Evolutionary conservation across 768 basidiomycete genomes (phyloP).

Genomic region (Lactarius sp.): DNA sequence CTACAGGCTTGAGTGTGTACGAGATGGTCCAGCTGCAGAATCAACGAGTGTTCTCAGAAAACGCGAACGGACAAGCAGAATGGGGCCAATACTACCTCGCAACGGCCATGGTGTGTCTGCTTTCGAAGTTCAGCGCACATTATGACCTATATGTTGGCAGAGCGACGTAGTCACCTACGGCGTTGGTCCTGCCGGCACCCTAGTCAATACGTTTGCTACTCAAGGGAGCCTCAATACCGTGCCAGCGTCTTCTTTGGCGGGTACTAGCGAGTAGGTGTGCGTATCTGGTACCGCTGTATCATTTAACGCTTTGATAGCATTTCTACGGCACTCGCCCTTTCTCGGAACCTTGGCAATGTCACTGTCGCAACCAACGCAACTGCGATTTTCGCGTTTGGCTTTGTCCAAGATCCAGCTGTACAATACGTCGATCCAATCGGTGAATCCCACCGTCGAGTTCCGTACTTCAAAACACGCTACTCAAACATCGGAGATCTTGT

Average conservation of each 20-base stretch:
- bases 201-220: constrained; percentile 4
- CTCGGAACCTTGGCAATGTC: constrained; percentile 3
- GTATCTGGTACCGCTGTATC: not conserved
- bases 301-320: not conserved
- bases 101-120: constrained; percentile 4
- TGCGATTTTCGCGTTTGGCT: constrained; percentile 14
- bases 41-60: constrained; percentile 7
- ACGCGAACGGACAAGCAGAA: constrained; percentile 6
- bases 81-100: constrained; percentile 19
- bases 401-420: constrained; percentile 13
- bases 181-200: not conserved
- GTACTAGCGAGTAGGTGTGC: constrained; percentile 8
- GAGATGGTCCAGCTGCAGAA: not conserved
- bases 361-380: not conserved
- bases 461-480: constrained; percentile 11
- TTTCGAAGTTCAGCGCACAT: not conserved
- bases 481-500: not conserved
- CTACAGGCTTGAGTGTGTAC: constrained; percentile 13
- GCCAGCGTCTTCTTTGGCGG: not conserved
- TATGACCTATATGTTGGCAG: not conserved
- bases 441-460: not conserved
- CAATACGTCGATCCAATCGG: constrained; percentile 13
- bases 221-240: not conserved
- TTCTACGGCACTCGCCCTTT: constrained; percentile 11
- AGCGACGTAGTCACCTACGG: constrained; percentile 1